These are phyloP conservation scores for Maudiozyma humilis DNA, from an alignment of 1,139 yeast species.

Conservation along the genomic window DNA sequence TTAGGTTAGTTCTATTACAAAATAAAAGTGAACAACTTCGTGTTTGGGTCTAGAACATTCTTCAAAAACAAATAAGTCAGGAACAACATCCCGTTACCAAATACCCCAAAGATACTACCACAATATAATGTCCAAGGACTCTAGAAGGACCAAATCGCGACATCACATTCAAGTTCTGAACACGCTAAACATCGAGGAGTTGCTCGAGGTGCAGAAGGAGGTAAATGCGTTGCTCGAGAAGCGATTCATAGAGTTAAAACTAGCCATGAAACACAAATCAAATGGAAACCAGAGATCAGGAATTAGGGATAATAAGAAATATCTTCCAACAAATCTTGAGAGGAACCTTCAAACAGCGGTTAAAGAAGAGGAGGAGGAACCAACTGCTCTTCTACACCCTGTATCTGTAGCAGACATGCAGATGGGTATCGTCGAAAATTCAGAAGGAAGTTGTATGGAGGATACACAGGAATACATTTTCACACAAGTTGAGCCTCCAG, in stretches of 20 bases:
- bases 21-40: too few species aligned
- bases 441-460: constrained; percentile 3
- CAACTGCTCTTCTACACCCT: too few species aligned
- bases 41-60: too few species aligned
- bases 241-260: constrained; percentile 9
- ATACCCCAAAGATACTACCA: too few species aligned
- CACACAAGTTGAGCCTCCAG: constrained; percentile 21
- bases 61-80: too few species aligned
- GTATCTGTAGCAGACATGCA: too few species aligned
- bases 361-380: too few species aligned
- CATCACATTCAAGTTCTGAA: constrained; percentile 7
- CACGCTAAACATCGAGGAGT: constrained; percentile 14
- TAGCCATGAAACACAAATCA: background rate
- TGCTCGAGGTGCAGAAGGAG: constrained; percentile 20
- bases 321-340: too few species aligned
- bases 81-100: too few species aligned
- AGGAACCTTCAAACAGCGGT: too few species aligned
- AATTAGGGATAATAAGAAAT: background rate
- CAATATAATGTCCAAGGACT: background rate
- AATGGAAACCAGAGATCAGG: background rate
- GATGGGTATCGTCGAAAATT: too few species aligned
- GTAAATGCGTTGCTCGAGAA: constrained; percentile 14
- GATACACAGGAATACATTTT: constrained; percentile 21
- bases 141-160: background rate
- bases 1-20: too few species aligned